Percentiles rank a stretch among this genome's conserved stretches.
phyloP scores from a whole-genome alignment of 163 green algal genomes.

The Trebouxiophyceae sp. region DNA sequence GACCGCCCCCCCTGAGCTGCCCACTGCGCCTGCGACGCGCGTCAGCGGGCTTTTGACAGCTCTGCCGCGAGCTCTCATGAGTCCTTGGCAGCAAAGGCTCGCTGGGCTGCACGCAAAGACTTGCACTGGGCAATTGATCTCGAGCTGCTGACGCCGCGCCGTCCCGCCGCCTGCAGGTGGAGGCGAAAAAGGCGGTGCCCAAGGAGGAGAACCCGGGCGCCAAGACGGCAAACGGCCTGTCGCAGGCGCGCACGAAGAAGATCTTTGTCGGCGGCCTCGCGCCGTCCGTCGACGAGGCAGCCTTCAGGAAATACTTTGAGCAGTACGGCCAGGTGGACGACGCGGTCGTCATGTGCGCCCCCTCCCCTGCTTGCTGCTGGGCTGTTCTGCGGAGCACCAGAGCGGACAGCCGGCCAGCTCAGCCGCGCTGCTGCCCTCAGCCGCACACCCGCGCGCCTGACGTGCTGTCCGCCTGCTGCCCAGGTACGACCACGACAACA shows the following conservation, averaged over 20 bases:
- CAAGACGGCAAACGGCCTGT: conserved; percentile 13
- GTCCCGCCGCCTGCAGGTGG: conserved; percentile 54
- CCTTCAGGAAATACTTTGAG: conserved; percentile 79
- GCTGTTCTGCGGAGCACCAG: too few relatives aligned
- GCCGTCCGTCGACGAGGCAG: conserved; percentile 74
- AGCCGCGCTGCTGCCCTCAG: too few relatives aligned
- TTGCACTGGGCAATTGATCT: neutral
- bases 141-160: neutral
- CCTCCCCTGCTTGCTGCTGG: conserved; percentile 60
- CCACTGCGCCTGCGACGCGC: too few relatives aligned
- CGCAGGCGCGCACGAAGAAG: conserved; percentile 61
- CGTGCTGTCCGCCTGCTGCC: too few relatives aligned
- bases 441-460: too few relatives aligned
- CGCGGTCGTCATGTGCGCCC: conserved; percentile 82
- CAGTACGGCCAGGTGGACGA: conserved; percentile 82
- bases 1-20: too few relatives aligned
- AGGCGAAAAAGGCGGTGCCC: conserved; percentile 88
- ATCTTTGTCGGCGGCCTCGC: conserved; percentile 94
- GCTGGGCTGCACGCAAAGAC: too few relatives aligned
- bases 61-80: too few relatives aligned
- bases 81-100: too few relatives aligned
- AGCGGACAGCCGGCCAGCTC: too few relatives aligned
- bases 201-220: conserved; percentile 70
- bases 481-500: conserved; percentile 87
- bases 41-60: too few relatives aligned